Base-by-base conservation (phyloP, 2,329 filamentous ascomycete species). In the Conoideocrella luteorostrata region DNA sequence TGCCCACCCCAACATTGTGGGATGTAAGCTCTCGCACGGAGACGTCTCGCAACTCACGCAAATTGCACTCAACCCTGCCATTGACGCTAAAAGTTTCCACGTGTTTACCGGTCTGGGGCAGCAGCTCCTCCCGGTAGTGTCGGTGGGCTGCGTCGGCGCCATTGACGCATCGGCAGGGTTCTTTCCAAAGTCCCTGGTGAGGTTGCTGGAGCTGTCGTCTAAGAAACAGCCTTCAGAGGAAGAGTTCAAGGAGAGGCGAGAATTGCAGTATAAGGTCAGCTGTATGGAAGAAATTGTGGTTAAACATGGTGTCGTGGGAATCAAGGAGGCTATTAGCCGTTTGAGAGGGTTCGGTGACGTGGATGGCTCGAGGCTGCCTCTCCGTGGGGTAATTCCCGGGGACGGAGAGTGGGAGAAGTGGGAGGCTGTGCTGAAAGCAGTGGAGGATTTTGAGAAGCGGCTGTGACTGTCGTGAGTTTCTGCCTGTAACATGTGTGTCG, bases 11-110 rank as follows among this genome's bases (percentile, higher is more conserved):
- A 84, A 84, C 55, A 83, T 84, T 46, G 80, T 84, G 4, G 81
- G 81, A 40, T 82, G 77, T 64, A 85, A 85, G 64, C 74, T 85
- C 52, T 84, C 79, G 1, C 81, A 85, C 58, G 80, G 78, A 40
- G 78, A 83, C 56, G 70, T 84, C 37, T 81, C 78, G n/a, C 70
- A 75, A 52, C 79, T 82, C 56, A 69, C 74, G 4, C 75, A 82
- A 57, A 74, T 84, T 46, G 77, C 76, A 4, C 68, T 72, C 4
- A 75, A 72, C 52, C 80, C 80, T 0, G 57, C 67, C 38, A 80
- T 84, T 55, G 75, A 83, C 59, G 71, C 77, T 53, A 55, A 61
- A 2, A 64, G 72, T 37, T 84, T 84, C 64, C 71, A 69, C 51
- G 74, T 78, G 23, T 84, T 77, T 65, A 81, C 78, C 4, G 80